Evolutionary conservation across 495 filamentous ascomycete genomes (phyloP).

Genomic region (Penicillium pulvis): DNA sequence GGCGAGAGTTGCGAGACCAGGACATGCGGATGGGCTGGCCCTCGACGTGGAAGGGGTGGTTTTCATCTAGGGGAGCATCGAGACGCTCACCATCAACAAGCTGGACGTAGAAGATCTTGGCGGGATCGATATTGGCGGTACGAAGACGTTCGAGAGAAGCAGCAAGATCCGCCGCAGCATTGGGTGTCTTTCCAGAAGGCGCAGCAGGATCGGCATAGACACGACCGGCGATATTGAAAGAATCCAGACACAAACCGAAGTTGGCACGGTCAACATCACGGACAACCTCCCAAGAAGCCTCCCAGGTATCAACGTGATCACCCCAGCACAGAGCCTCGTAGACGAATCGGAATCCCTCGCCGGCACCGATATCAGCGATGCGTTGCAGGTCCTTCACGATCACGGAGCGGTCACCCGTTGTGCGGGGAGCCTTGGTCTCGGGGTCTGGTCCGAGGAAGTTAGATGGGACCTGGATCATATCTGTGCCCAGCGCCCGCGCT

Average conservation of each 20-base stretch:
- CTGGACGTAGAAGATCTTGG: constrained; percentile 80
- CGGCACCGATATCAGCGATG: constrained; percentile 65
- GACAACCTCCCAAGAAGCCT: constrained; percentile 70
- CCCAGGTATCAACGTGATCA: constrained; percentile 73
- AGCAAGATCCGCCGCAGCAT: constrained; percentile 60
- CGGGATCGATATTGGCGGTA: constrained; percentile 53
- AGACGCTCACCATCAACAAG: constrained; percentile 75
- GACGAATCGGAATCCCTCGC: constrained; percentile 61
- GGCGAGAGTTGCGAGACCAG: constrained; percentile 76
- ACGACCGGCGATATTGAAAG: constrained; percentile 76
- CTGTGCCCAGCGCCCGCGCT: constrained; percentile 62
- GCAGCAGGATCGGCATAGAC: constrained; percentile 71
- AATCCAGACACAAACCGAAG: constrained; percentile 79
- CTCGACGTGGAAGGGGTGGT: constrained; percentile 63
- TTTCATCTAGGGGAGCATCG: constrained; percentile 55
- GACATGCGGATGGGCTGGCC: constrained; percentile 72
- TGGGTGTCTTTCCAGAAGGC: constrained; percentile 51
- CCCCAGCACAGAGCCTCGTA: constrained; percentile 80
- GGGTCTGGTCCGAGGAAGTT: constrained; percentile 64
- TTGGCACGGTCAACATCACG: constrained; percentile 65
- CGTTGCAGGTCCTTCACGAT: constrained; percentile 66
- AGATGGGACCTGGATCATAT: constrained; percentile 74
- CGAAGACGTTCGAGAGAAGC: constrained; percentile 60
- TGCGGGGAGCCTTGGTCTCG: constrained; percentile 28
- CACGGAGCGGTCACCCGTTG: constrained; percentile 56